Evolutionary conservation across 352 stramenopile species (phyloP).

Genomic region (Phytophthora litchii): DNA sequence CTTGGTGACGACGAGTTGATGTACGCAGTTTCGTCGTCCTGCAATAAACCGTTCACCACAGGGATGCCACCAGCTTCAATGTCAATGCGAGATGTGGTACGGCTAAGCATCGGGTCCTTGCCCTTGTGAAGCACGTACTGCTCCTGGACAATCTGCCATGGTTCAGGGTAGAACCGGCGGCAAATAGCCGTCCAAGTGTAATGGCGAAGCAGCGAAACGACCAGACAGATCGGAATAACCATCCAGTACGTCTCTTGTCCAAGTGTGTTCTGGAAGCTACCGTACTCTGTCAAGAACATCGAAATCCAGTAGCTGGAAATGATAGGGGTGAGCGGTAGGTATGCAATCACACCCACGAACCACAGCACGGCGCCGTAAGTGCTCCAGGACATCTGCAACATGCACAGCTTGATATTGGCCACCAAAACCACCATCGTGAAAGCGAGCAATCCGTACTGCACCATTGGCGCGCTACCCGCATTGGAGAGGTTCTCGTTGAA

Average conservation of each 20-base stretch:
- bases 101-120: conserved; percentile 34
- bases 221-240: conserved; percentile 59
- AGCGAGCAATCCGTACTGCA: conserved; percentile 92
- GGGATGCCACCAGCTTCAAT: conserved; percentile 61
- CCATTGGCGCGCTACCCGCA: conserved; percentile 87
- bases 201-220: conserved; percentile 68
- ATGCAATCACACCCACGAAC: conserved; percentile 70
- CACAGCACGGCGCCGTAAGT: conserved; percentile 51
- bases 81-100: conserved; percentile 44
- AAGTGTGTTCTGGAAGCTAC: conserved; percentile 80
- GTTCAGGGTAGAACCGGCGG: conserved; percentile 70
- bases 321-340: conserved; percentile 66
- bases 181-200: conserved; percentile 77
- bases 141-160: conserved; percentile 87
- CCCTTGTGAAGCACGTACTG: conserved; percentile 57
- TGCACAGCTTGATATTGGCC: conserved; percentile 91
- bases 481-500: conserved; percentile 78
- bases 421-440: conserved; percentile 95
- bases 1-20: conserved; percentile 46
- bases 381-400: conserved; percentile 85
- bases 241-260: conserved; percentile 71
- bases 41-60: conserved; percentile 44
- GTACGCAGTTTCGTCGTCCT: conserved; percentile 46
- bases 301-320: conserved; percentile 67
- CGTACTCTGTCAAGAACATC: conserved; percentile 71